Evolutionary conservation across 805 yeast genomes (phyloP), one percentile per base, ranked within the genome.

Genomic region (Pichia nakasei): DNA sequence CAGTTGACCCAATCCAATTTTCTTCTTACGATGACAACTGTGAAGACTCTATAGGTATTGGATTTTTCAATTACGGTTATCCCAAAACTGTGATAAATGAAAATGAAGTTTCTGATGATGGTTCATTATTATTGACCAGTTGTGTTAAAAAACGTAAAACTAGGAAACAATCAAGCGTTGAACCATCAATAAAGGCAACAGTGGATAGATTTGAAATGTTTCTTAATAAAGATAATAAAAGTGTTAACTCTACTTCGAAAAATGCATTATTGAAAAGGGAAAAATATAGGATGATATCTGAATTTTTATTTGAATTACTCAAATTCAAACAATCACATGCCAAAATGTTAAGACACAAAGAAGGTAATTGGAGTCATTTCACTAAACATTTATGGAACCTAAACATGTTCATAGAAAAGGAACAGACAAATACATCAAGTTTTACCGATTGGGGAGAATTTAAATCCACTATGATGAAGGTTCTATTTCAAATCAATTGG

Each of bases 321-420:
- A 35, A 43, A 11, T 42, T 44, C n/a, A 55, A 58, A 39, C 40
- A 52, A 31, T 50, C 45, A 13, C 49, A 53, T 41, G 43, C 48
- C 8, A 49, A 53, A 34, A 33, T 26, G 3, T 43, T 45, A 44
- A 52, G 66, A 39, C 29, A 47, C 9, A 39, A 35, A 9, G 32
- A 42, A 18, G 66, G 66, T 9, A 60, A 60, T 38, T 45, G 61
- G 44, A 50, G 47, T 22, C 49, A 52, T 41, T 48, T 54, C 37
- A 44, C 47, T 2, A 38, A 45, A 24, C 35, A 43, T 31, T 17
- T 39, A 15, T 37, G 42, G 41, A 50, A 49, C 41, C 34, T 47
- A 20, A 49, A 48, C 34, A 43, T 43, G 44, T 42, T 47, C 26
- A 29, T 47, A 22, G 47, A 47, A 34, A 41, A 37, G 11, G 52